Conservation (phyloP, 345 rosid species). For the Gossypium ekmanianum region DNA sequence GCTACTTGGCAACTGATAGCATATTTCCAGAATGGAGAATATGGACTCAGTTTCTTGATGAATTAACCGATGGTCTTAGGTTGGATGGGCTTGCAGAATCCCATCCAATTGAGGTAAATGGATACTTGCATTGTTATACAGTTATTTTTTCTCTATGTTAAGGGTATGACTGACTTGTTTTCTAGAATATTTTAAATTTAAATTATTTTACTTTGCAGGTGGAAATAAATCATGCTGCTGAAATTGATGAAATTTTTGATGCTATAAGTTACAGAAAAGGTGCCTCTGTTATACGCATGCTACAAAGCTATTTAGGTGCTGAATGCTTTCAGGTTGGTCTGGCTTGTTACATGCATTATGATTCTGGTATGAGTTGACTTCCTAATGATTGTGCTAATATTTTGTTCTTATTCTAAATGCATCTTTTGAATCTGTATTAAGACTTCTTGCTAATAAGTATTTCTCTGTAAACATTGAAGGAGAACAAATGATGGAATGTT, state of each 20-base stretch:
- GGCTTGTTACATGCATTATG: neutral
- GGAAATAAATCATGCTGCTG: conserved; percentile 84
- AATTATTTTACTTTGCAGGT: conserved; percentile 45
- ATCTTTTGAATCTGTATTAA: neutral
- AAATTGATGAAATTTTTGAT: conserved; percentile 93
- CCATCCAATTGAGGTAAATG: conserved; percentile 91
- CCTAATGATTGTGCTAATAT: neutral
- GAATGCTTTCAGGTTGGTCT: conserved; percentile 79
- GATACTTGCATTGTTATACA: neutral
- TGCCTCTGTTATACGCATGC: conserved; percentile 92
- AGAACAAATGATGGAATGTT: neutral
- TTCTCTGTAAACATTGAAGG: conserved; percentile 1
- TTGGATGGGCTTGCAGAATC: conserved; percentile 94
- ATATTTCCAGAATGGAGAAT: conserved; percentile 96
- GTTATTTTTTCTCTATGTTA: neutral
- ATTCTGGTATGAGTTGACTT: neutral
- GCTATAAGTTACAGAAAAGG: conserved; percentile 93
- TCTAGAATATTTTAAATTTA: neutral
- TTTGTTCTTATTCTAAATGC: neutral
- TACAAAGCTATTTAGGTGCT: conserved; percentile 95
- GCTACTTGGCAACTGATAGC: conserved; percentile 89
- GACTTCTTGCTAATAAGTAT: neutral
- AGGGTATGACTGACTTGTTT: neutral
- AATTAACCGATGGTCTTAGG: conserved; percentile 77
- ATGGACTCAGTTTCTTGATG: conserved; percentile 97